Evolutionary conservation across 2,329 filamentous ascomycete species (phyloP), one percentile per base, ranked within the genome.

Genomic region (Bipolaris gigantea): DNA sequence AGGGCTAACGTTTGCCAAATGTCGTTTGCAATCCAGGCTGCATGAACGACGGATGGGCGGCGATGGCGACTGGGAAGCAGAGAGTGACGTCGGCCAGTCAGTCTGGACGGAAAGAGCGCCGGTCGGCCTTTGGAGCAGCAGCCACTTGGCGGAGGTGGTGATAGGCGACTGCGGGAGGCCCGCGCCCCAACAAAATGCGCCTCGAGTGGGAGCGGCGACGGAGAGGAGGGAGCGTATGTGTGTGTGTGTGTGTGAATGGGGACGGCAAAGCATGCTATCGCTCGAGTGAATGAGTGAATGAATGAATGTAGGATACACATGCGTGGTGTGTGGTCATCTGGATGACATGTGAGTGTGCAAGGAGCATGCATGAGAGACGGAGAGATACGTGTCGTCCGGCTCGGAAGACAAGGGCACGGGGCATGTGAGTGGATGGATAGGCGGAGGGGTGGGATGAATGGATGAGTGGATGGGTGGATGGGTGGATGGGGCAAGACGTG

Each of bases 131-230:
- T 53, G 43, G 19, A 50, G 49, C 45, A 30, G 46, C 16, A 41
- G 36, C n/a, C 8, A 42, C 60, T 65, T 64, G 62, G 63, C 61
- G 41, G 40, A 46, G 35, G 25, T 50, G 49, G 11, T 30, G 16
- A 34, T 50, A 51, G 54, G 46, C 30, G 52, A 58, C 58, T 51
- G 61, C 55, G 59, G 57, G 36, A 55, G 44, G 49, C 42, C 54
- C 46, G 51, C 55, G 52, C 50, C 51, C 47, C 45, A 48, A 38
- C 55, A 46, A 53, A 50, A 52, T 15, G 50, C 59, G 41, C 47
- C 27, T 36, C 60, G 34, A 50, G 53, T 38, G 40, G 44, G 32
- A 21, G 36, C 43, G 16, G 30, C 44, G 42, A 27, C 55, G 53
- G 52, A 40, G 33, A 10, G 27, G 27, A 30, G n/a, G n/a, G n/a